Evolutionary conservation across 805 yeast genomes (phyloP).

Genomic region (Dipodascus albidus): DNA sequence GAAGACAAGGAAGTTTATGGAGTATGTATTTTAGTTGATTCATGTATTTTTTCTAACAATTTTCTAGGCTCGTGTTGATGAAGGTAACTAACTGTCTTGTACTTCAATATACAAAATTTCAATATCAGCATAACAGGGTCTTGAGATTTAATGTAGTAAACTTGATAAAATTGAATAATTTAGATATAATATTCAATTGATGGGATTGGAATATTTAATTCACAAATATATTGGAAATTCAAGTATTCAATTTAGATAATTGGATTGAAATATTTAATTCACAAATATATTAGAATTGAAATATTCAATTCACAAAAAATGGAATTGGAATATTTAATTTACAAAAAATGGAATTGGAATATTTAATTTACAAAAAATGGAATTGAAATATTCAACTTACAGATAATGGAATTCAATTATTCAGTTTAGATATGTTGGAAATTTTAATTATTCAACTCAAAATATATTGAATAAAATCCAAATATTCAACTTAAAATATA

Average conservation of each 20-base stretch:
- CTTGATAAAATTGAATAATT: background rate
- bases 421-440: too few relatives aligned
- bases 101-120: background rate
- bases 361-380: too few relatives aligned
- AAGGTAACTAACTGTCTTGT: background rate
- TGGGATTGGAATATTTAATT: background rate
- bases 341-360: too few relatives aligned
- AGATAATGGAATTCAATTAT: too few relatives aligned
- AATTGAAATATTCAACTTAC: too few relatives aligned
- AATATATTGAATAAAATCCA: too few relatives aligned
- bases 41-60: background rate
- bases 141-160: background rate
- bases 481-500: too few relatives aligned
- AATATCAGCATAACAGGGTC: background rate
- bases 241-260: background rate
- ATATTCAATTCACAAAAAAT: too few relatives aligned
- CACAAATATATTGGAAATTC: background rate
- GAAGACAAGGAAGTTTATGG: conserved; percentile 22
- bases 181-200: too few relatives aligned
- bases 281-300: too few relatives aligned
- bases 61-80: conserved; percentile 2
- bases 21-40: background rate
- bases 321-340: too few relatives aligned
- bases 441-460: too few relatives aligned
- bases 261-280: background rate